Base-by-base conservation (phyloP, 2,329 filamentous ascomycete species). In the Penicillium psychrosexuale region DNA sequence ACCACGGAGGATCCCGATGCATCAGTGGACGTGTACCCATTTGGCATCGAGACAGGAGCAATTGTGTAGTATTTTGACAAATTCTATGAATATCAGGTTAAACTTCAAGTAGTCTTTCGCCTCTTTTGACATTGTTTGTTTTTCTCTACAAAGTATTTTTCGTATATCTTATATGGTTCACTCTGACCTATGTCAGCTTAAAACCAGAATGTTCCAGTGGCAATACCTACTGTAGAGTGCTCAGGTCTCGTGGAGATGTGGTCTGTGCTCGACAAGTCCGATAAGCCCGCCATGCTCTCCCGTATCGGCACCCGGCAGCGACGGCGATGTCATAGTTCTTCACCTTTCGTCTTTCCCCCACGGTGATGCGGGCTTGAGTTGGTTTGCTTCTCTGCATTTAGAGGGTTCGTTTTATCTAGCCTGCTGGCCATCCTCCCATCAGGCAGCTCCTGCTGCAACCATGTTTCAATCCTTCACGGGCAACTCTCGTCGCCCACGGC, bases 381-480 rank as follows among this genome's bases (percentile, higher is more conserved):
- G 56, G 24, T 55, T 52, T 44, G 46, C 37, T 56, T 59, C 39
- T 19, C 47, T 56, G 57, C 53, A 44, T 55, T 48, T 55, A 22
- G 50, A 64, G 57, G 50, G 39, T 31, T 27, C 3, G 12, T 13
- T 17, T 47, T 47, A 43, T 39, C 49, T 54, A 51, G 40, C 55
- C 30, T 49, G 36, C 34, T 13, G 34, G 28, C 3, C 13, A 47
- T 47, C 28, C 40, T 40, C 33, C 51, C 38, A 39, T 42, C 43
- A 33, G 48, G 55, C 49, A 52, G 46, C 45, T 47, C 36, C 40
- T 44, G 49, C 50, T 54, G 51, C 49, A 57, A 27, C 69, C 64
- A 97, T 97, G 93, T 95, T 94, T 77, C 87, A 89, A 58, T 91
- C 89, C 51, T 99, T 99, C 77, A 94, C 90, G 24, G 94, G 94